phyloP scores from a whole-genome alignment of 345 rosid genomes.

The Syzygium aromaticum region DNA sequence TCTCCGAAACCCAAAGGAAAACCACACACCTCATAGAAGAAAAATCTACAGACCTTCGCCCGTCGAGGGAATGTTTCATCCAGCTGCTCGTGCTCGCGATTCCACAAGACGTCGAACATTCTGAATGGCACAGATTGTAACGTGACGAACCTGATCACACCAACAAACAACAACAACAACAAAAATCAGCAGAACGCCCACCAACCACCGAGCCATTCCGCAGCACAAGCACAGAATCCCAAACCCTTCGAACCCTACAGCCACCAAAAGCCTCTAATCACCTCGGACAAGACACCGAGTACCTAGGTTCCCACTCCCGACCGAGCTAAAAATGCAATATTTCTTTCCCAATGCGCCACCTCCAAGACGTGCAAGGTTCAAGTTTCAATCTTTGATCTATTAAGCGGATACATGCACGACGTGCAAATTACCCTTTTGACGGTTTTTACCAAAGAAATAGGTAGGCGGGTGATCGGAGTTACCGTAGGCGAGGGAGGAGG shows the following conservation, averaged over 20 bases:
- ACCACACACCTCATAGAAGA: conserved; percentile 36
- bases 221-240: neutral
- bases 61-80: conserved; percentile 44
- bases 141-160: conserved; percentile 44
- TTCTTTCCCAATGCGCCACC: neutral
- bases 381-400: neutral
- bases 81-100: conserved; percentile 18
- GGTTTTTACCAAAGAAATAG: conserved; percentile 1
- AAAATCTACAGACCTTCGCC: conserved; percentile 31
- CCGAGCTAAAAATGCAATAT: neutral
- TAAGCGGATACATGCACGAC: neutral
- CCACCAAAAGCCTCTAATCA: neutral
- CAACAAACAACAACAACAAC: neutral
- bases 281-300: neutral
- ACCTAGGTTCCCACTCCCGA: neutral
- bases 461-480: conserved; percentile 4
- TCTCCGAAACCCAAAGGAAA: neutral
- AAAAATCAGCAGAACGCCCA: neutral
- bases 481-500: conserved; percentile 59
- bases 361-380: neutral
- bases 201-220: neutral
- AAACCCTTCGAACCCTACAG: neutral
- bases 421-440: neutral
- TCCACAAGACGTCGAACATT: conserved; percentile 59
- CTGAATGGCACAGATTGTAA: conserved; percentile 50